These are phyloP conservation scores for Ocimum tenuiflorum DNA, from an alignment of 257 asterid genomes.

Conservation along the genomic window DNA sequence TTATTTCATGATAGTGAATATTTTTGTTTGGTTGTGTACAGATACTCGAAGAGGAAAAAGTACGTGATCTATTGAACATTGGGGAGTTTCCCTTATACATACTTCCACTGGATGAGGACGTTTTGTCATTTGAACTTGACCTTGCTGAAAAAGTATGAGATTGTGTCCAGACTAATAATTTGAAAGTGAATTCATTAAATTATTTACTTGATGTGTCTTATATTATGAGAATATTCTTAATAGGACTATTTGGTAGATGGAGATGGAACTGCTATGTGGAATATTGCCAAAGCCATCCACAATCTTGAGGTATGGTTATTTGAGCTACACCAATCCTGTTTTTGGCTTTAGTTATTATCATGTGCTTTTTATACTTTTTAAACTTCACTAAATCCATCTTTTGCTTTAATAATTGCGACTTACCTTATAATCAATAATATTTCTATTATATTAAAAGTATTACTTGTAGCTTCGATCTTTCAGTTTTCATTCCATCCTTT, in stretches of 20 bases:
- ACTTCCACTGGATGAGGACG: constrained; percentile 88
- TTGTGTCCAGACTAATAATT: neutral
- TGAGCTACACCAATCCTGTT: too few relatives aligned
- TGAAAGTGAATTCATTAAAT: neutral
- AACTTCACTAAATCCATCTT: constrained; percentile 12
- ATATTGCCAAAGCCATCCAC: constrained; percentile 90
- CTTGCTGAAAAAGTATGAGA: constrained; percentile 68
- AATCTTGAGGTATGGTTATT: constrained; percentile 66
- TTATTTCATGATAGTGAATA: neutral
- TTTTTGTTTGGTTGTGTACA: constrained; percentile 23
- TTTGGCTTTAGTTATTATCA: neutral
- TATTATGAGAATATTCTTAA: constrained; percentile 20
- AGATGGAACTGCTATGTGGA: constrained; percentile 86
- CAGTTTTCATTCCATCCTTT: neutral
- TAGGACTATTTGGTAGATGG: constrained; percentile 85
- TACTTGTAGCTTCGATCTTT: neutral
- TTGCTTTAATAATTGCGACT: neutral
- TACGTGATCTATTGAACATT: constrained; percentile 61
- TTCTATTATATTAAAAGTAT: neutral
- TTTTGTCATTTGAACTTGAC: constrained; percentile 87
- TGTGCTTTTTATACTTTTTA: neutral
- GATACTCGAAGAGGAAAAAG: constrained; percentile 94
- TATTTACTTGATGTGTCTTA: constrained; percentile 26
- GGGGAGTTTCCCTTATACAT: constrained; percentile 85
- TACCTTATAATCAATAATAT: neutral